Conservation (phyloP, 225 moss, liverwort and hornwort genomes). For the Pseudoscleropodium purum region DNA sequence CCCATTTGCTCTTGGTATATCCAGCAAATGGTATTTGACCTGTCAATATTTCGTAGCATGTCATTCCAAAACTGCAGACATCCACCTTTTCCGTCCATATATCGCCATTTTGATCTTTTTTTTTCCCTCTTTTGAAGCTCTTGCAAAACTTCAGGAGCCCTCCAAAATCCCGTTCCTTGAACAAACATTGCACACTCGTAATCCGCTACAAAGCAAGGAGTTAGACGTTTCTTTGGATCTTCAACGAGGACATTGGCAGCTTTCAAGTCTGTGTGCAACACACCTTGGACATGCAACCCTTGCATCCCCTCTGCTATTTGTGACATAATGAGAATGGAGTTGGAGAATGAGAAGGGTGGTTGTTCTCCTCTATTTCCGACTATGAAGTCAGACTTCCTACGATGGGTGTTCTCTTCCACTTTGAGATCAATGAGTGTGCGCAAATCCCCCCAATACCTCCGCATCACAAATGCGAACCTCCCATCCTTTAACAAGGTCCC, state of each 20-base stretch:
- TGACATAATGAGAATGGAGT: fast-evolving
- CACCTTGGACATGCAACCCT: not conserved
- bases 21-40: not conserved
- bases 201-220: fast-evolving
- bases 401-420: not conserved
- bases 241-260: not conserved
- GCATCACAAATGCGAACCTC: not conserved
- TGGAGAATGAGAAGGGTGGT: fast-evolving
- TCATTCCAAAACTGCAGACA: not conserved
- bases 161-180: not conserved
- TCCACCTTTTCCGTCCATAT: not conserved
- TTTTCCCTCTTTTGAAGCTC: not conserved
- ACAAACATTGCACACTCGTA: not conserved
- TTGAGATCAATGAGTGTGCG: not conserved
- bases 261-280: not conserved
- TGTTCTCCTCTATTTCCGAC: no score
- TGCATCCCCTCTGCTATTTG: fast-evolving
- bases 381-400: not conserved
- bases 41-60: not conserved
- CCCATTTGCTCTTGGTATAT: not conserved
- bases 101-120: not conserved
- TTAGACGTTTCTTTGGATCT: fast-evolving
- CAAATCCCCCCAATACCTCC: not conserved
- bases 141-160: not conserved
- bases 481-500: not conserved